Evolutionary conservation across 805 yeast species (phyloP), one percentile per base, ranked within the genome.

Genomic region (Wickerhamiella azyma): DNA sequence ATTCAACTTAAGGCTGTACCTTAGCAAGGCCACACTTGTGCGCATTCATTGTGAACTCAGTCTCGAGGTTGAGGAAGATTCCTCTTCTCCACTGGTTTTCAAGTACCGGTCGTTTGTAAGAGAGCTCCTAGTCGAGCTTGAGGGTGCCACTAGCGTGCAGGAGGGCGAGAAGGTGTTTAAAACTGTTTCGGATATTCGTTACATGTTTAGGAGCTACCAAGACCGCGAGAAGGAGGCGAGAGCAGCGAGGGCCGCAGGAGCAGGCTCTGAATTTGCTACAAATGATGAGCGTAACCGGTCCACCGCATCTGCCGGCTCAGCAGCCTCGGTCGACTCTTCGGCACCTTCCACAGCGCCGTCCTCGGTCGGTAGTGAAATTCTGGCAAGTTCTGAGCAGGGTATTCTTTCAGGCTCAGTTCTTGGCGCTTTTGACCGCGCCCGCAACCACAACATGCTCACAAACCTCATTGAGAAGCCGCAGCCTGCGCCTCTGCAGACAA

Each of bases 31-130:
- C 13, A 56, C 59, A 9, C 48, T 60, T 33, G 52, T 60, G 39
- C 57, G 57, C 37, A 60, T 60, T 40, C 55, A 59, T 50, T 53
- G 53, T 41, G 64, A 60, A 45, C 51, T 60, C 18, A 48, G 52
- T 10, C 54, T 39, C 7, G 39, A 53, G 21, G 35, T 50, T n/a
- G 39, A 41, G 5, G 47, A 47, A 10, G 43, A 47, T 26, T 39
- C 37, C 17, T 36, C 41, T 2, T 41, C 53, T 8, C 54, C 60
- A 17, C 47, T 59, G 9, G 50, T 58, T 2, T 47, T 43, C 41
- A 52, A 52, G 33, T 59, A 58, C 46, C 43, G 56, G 16, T 41
- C 48, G 35, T 59, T 59, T 54, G 62, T 59, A 14, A 38, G 50
- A 16, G 57, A 56, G 43, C 48, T 59, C 37, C 42, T 59, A 19